Evolutionary conservation across 225 moss, liverwort and hornwort genomes (phyloP).

Genomic region (Marchantia paleacea): DNA sequence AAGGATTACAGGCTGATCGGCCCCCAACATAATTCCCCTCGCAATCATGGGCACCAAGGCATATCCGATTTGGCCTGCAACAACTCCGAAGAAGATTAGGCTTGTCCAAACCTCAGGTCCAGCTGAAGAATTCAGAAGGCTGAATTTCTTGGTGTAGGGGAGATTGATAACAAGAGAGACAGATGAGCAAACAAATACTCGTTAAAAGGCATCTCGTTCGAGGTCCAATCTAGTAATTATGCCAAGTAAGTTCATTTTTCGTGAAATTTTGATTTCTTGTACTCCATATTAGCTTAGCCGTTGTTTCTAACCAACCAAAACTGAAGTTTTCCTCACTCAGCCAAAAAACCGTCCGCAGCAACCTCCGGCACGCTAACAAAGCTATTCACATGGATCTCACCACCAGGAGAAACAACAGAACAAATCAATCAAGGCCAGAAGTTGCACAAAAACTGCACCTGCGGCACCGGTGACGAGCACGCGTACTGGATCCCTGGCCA

Average conservation of each 20-base stretch:
- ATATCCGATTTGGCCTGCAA: slow-evolving; percentile 95
- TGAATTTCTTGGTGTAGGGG: no score
- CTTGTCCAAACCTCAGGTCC: not conserved
- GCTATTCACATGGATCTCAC: no score
- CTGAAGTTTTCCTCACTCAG: no score
- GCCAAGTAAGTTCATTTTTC: no score
- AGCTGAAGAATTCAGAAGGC: not conserved
- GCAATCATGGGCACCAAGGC: slow-evolving; percentile 98
- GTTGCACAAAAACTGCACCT: slow-evolving; percentile 38
- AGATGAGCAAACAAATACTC: not conserved
- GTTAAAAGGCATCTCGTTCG: not conserved
- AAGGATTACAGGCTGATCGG: slow-evolving; percentile 91
- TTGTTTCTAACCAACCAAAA: no score
- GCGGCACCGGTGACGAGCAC: slow-evolving; percentile 98
- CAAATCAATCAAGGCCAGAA: not conserved
- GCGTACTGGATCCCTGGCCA: slow-evolving; percentile 83
- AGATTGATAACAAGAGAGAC: not conserved
- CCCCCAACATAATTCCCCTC: slow-evolving; percentile 73
- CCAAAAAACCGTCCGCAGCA: no score
- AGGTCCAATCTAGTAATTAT: no score
- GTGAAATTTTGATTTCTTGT: no score
- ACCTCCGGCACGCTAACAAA: no score
- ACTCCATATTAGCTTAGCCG: no score
- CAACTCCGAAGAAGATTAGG: not conserved
- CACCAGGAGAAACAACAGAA: not conserved